phyloP scores from a whole-genome alignment of 768 basidiomycete species.

The Lactarius indigo region DNA sequence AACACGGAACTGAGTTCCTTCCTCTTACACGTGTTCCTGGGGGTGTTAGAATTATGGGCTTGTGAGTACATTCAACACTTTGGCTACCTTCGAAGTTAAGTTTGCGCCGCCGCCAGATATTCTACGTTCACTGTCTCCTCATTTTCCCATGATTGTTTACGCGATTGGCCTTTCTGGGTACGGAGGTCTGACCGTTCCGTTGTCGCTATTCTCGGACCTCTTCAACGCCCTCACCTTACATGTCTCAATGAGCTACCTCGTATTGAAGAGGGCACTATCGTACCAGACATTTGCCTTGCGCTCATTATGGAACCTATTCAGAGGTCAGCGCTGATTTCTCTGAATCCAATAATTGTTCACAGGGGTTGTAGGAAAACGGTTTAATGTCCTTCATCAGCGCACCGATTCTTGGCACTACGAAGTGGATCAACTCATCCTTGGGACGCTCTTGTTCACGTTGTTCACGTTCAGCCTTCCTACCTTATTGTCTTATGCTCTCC shows the following conservation, averaged over 20 bases:
- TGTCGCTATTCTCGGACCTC: constrained; percentile 30
- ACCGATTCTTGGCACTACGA: constrained; percentile 90
- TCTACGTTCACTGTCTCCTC: constrained; percentile 3
- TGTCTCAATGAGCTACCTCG: constrained; percentile 62
- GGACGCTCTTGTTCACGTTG: constrained; percentile 84
- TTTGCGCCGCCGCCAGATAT: background rate
- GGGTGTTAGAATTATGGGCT: constrained; percentile 65
- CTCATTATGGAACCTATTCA: constrained; percentile 85
- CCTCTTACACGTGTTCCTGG: constrained; percentile 69
- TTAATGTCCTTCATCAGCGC: constrained; percentile 82
- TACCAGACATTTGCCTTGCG: constrained; percentile 54
- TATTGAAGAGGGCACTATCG: constrained; percentile 59
- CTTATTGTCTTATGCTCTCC: constrained; percentile 75
- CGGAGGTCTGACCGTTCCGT: constrained; percentile 17
- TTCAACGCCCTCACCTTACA: constrained; percentile 67
- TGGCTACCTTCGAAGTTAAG: background rate
- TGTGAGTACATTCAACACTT: constrained; percentile 44
- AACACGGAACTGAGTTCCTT: constrained; percentile 91
- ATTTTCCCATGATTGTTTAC: constrained; percentile 21
- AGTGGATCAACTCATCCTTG: constrained; percentile 91
- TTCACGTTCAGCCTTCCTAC: constrained; percentile 83
- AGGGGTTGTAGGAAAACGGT: constrained; percentile 66
- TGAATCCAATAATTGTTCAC: background rate
- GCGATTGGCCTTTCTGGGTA: constrained; percentile 21
- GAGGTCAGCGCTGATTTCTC: constrained; percentile 50